Conservation (phyloP, 805 yeast genomes). For the Schwanniomyces pseudopolymorphus region DNA sequence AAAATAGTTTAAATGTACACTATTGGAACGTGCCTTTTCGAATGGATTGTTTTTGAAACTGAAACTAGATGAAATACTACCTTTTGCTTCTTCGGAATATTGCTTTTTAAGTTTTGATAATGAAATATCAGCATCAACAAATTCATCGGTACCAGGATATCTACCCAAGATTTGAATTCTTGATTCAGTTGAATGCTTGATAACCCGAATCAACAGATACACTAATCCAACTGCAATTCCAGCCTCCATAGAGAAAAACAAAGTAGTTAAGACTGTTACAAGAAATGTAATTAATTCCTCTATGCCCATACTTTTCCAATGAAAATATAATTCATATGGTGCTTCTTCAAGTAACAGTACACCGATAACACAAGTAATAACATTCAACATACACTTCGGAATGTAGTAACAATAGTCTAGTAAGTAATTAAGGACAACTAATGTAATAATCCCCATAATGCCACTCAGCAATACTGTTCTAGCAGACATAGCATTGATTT, state of each 20-base stretch:
- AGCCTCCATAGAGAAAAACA: conserved; percentile 70
- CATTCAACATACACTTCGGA: conserved; percentile 78
- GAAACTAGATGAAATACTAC: not conserved
- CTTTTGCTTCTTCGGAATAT: not conserved
- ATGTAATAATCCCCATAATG: conserved; percentile 73
- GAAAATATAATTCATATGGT: conserved; percentile 75
- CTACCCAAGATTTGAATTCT: conserved; percentile 47
- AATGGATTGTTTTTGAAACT: not conserved
- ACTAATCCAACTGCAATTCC: conserved; percentile 88
- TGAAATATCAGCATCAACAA: conserved; percentile 40
- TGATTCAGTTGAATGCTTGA: conserved; percentile 41
- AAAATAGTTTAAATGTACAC: conserved; percentile 29
- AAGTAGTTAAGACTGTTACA: conserved; percentile 38
- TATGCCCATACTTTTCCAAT: conserved; percentile 69
- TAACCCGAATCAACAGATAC: conserved; percentile 74
- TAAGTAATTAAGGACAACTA: conserved; percentile 60
- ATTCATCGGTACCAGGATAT: conserved; percentile 38
- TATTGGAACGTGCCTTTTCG: conserved; percentile 3
- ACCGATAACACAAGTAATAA: conserved; percentile 75
- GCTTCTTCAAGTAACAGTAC: conserved; percentile 70
- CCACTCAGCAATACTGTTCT: conserved; percentile 82
- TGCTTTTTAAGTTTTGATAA: conserved; percentile 5
- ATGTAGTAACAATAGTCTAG: conserved; percentile 65
- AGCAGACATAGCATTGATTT: conserved; percentile 82
- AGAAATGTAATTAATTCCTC: conserved; percentile 60